A percentile compares a stretch with the other conserved stretches of the same genome.
Evolutionary conservation across 1,139 yeast species (phyloP).

Genomic region (Hansenula sp.): DNA sequence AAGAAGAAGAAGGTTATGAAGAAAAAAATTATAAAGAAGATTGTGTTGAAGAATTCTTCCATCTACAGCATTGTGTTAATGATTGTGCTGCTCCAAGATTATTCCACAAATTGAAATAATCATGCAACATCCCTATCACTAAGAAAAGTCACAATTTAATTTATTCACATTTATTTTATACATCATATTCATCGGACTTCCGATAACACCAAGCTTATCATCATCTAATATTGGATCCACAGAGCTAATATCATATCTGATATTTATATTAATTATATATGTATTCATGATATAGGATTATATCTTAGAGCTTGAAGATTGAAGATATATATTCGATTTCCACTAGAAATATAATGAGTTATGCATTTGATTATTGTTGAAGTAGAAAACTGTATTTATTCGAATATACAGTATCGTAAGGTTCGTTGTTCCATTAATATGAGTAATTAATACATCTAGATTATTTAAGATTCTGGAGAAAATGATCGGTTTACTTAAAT

Average conservation of each 20-base stretch:
- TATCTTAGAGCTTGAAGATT: no score
- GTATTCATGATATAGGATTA: not conserved
- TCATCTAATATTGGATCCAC: no score
- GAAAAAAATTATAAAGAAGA: constrained; percentile 76
- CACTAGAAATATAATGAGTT: not conserved
- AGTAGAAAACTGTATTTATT: not conserved
- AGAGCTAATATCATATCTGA: no score
- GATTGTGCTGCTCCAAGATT: constrained; percentile 85
- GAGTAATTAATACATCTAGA: no score
- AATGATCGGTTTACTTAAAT: no score
- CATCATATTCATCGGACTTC: not conserved
- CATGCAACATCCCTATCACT: no score
- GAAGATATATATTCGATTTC: no score
- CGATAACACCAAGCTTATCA: no score
- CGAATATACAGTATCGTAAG: not conserved
- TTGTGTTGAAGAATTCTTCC: constrained; percentile 93
- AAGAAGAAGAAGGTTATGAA: constrained; percentile 73
- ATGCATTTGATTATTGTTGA: not conserved
- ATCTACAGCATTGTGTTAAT: constrained; percentile 80
- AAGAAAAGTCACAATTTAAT: no score
- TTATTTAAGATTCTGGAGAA: no score
- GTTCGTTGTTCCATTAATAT: no score
- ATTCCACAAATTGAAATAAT: constrained; percentile 74
- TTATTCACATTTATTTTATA: not conserved
- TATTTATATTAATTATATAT: not conserved